phyloP scores from a whole-genome alignment of 75 land plant species.

The Azolla pinnata region DNA sequence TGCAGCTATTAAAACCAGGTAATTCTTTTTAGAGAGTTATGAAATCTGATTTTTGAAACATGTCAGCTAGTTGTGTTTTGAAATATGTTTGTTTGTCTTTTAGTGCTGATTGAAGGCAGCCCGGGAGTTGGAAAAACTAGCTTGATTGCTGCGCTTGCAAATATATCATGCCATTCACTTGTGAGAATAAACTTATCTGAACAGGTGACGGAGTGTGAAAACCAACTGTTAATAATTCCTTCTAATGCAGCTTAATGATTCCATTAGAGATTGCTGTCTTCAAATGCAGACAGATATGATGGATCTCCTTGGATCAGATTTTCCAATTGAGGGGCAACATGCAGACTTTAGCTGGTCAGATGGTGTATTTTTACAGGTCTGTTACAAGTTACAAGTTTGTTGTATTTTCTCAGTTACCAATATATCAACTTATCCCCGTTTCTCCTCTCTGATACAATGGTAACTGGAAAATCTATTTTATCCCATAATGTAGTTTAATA shows the following conservation, averaged over 20 bases:
- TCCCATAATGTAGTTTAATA: too few relatives aligned
- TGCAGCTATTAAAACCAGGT: slow-evolving; percentile 93
- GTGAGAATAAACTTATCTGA: slow-evolving; percentile 95
- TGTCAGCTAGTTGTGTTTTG: neutral
- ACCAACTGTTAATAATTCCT: too few relatives aligned
- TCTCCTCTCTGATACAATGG: neutral
- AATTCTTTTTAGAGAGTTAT: slow-evolving; percentile 2
- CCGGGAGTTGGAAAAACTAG: slow-evolving; percentile 99
- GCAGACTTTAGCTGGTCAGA: slow-evolving; percentile 95
- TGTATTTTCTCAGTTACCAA: neutral
- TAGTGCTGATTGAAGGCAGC: slow-evolving; percentile 93
- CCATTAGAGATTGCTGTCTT: neutral
- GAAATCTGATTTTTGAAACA: neutral
- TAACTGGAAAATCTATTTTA: too few relatives aligned
- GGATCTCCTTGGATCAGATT: slow-evolving; percentile 94
- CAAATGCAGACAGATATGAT: slow-evolving; percentile 85
- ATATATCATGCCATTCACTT: slow-evolving; percentile 66
- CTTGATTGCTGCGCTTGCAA: slow-evolving; percentile 72
- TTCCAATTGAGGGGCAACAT: slow-evolving; percentile 81
- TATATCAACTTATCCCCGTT: neutral
- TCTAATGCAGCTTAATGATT: too few relatives aligned
- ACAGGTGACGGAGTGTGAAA: too few relatives aligned
- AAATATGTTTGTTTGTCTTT: neutral
- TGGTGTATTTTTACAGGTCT: slow-evolving; percentile 93
- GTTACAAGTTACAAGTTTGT: neutral